Conservation (phyloP, 78 protist species). For the Monosiga brevicollis region DNA sequence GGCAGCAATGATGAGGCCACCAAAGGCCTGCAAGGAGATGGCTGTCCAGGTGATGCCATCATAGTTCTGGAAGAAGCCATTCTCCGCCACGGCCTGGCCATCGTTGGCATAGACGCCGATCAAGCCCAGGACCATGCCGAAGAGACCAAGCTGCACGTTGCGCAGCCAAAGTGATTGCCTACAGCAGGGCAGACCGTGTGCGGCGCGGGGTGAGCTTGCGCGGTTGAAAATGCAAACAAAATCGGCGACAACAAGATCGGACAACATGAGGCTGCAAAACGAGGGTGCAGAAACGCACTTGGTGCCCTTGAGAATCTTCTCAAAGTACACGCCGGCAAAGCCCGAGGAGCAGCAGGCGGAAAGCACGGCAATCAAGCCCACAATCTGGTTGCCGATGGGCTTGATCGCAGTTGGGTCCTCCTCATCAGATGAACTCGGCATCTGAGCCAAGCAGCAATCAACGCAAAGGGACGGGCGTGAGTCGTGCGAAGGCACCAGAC, state of each 20-base stretch:
- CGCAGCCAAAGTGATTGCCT: constrained; percentile 36
- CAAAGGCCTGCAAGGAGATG: constrained; percentile 30
- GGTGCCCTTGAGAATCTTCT: constrained; percentile 50
- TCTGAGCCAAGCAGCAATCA: no score
- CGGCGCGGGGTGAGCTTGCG: no score
- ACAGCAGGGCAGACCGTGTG: no score
- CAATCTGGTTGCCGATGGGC: not conserved
- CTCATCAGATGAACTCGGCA: no score
- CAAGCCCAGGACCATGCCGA: not conserved
- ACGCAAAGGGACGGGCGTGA: no score
- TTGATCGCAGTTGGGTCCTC: no score
- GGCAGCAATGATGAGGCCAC: constrained; percentile 60
- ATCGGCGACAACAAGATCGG: no score
- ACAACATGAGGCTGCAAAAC: no score
- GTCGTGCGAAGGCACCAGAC: no score
- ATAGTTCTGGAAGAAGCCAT: constrained; percentile 37
- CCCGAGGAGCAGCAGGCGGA: constrained; percentile 30
- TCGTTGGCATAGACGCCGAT: constrained; percentile 1
- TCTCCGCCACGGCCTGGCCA: constrained; percentile 6
- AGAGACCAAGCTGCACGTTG: constrained; percentile 44
- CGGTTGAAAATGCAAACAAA: no score
- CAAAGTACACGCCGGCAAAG: constrained; percentile 65
- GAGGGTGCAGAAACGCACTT: no score
- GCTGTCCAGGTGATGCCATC: not conserved
- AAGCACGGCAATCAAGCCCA: constrained; percentile 34